Evolutionary conservation across 2,329 filamentous ascomycete genomes (phyloP), one percentile per base, ranked within the genome.

Genomic region (Fusarium piperis): DNA sequence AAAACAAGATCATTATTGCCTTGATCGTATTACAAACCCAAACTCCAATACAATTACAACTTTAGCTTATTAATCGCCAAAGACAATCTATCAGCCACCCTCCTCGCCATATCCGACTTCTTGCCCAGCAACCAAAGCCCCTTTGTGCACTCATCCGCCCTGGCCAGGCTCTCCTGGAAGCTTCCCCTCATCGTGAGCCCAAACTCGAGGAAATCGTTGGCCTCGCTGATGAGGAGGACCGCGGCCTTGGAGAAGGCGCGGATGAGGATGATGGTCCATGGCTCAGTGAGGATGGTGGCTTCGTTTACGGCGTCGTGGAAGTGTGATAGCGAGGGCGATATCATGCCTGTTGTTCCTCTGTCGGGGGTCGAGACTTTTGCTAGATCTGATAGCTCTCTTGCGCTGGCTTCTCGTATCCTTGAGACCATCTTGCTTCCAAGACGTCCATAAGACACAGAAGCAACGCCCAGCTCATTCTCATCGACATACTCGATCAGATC

Each of bases 221-320:
- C 76, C 44, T 77, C 77, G 15, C 83, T 77, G 3, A 88, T 68
- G 8, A 81, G 73, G 20, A 79, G 62, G 3, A 79, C 73, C 1
- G 78, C 83, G 0, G 86, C 85, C 71, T 83, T 85, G n/a, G 84
- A 81, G 62, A 89, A 89, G 0, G 84, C 83, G 30, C 85, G 81
- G 60, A 88, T 85, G 26, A 89, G 76, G 3, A 89, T 83, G n/a
- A 85, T 83, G 1, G 87, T 89, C 88, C 88, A 90, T 0, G 88
- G 88, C 68, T 90, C 88, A 0, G 87, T 89, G 26, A 90, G 76
- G 12, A 90, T 80, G 0, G 87, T 85, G 6, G 85, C 86, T 67
- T 88, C 83, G 60, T 83, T 87, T 28, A 88, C 81, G 1, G 86
- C 86, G 64, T 85, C 84, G 71, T 89, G 87, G 59, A 88, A 87